Evolutionary conservation across 2,329 filamentous ascomycete genomes (phyloP).

Genomic region (Exophiala bonariae): DNA sequence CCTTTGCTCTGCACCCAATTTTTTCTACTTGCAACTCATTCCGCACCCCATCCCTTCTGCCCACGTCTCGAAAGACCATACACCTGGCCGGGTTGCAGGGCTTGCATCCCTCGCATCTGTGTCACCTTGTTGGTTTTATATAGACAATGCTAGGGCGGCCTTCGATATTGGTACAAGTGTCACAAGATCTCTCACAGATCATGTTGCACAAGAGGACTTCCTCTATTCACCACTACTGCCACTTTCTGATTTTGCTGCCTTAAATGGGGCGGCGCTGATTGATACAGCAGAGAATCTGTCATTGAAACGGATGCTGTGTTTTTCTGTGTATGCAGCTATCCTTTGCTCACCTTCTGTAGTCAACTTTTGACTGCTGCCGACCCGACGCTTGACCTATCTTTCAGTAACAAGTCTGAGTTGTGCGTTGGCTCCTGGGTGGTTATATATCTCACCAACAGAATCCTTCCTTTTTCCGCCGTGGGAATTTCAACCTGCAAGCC

Average conservation of each 20-base stretch:
- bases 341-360: slow-evolving; percentile 9
- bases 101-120: slow-evolving; percentile 12
- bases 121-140: slow-evolving; percentile 17
- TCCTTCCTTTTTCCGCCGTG: slow-evolving; percentile 4
- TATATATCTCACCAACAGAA: slow-evolving; percentile 15
- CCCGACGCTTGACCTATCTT: slow-evolving; percentile 11
- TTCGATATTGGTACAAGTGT: slow-evolving; percentile 21
- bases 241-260: slow-evolving; percentile 18
- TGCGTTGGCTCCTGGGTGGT: slow-evolving; percentile 6
- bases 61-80: slow-evolving; percentile 18
- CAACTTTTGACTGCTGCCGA: slow-evolving; percentile 3
- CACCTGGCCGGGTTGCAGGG: slow-evolving; percentile 11
- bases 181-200: slow-evolving; percentile 24
- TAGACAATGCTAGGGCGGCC: slow-evolving; percentile 24
- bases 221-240: slow-evolving; percentile 11
- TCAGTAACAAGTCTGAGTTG: slow-evolving; percentile 6
- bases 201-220: slow-evolving; percentile 18
- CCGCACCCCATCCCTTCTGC: slow-evolving; percentile 18
- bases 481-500: slow-evolving; percentile 1
- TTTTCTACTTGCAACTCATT: too few relatives aligned
- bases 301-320: slow-evolving; percentile 16
- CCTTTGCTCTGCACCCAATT: slow-evolving; percentile 12
- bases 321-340: slow-evolving; percentile 17
- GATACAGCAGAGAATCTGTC: slow-evolving; percentile 16
- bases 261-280: slow-evolving; percentile 21